Evolutionary conservation across 352 stramenopile species (phyloP).

Genomic region (Phytophthora kernoviae): DNA sequence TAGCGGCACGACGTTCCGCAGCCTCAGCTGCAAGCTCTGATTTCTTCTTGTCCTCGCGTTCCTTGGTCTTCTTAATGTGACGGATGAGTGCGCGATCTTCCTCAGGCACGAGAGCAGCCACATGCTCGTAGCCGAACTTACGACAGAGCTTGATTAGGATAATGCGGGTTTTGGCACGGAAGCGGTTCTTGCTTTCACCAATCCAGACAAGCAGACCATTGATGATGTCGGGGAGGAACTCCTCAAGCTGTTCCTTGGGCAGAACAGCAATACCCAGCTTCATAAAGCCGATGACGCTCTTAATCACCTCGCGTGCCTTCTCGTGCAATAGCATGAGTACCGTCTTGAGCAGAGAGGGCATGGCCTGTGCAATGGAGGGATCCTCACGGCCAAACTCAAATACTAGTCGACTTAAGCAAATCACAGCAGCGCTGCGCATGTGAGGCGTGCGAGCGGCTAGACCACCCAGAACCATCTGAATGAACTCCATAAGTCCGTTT

Average conservation of each 20-base stretch:
- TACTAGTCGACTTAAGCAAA: conserved; percentile 94
- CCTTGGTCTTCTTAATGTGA: conserved; percentile 96
- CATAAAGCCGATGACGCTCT: conserved; percentile 96
- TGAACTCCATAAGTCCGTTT: conserved; percentile 87
- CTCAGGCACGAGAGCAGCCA: conserved; percentile 89
- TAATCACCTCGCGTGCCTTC: conserved; percentile 95
- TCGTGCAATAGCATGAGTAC: conserved; percentile 94
- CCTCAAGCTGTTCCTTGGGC: conserved; percentile 86
- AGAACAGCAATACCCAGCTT: conserved; percentile 94
- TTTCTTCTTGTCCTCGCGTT: conserved; percentile 91
- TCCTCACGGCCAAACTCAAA: conserved; percentile 93
- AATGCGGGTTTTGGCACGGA: conserved; percentile 95
- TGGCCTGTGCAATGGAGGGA: conserved; percentile 63
- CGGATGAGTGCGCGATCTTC: conserved; percentile 92
- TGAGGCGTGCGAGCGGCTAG: conserved; percentile 93
- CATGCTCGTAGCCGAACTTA: conserved; percentile 93
- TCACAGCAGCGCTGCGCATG: conserved; percentile 95
- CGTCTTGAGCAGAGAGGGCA: conserved; percentile 92
- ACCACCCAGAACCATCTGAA: conserved; percentile 93
- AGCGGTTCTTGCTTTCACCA: conserved; percentile 95
- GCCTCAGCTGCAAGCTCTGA: conserved; percentile 61
- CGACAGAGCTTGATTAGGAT: conserved; percentile 96
- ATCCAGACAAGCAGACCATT: conserved; percentile 93
- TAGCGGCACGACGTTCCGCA: conserved; percentile 44
- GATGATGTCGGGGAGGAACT: conserved; percentile 92